Evolutionary conservation across 2,329 filamentous ascomycete species (phyloP).

Genomic region (Stagonosporopsis cucurbitacearum): DNA sequence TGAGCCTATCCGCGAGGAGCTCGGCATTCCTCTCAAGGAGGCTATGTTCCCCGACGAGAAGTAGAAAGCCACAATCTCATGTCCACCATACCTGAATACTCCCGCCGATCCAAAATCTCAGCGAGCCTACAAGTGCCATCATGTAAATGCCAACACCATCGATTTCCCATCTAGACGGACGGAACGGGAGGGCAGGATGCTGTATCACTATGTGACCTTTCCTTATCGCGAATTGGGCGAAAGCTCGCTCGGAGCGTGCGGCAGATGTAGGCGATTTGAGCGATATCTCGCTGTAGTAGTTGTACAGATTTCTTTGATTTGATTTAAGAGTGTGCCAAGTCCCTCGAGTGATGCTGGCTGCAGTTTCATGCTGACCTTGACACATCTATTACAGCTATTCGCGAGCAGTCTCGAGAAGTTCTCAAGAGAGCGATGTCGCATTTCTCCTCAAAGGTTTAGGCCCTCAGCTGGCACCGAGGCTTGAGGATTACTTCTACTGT

Average conservation of each 20-base stretch:
- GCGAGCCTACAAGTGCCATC: constrained; percentile 22
- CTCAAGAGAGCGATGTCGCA: neutral
- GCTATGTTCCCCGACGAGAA: constrained; percentile 76
- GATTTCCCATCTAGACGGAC: constrained; percentile 31
- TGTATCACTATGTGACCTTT: constrained; percentile 40
- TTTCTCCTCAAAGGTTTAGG: neutral
- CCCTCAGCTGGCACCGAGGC: neutral
- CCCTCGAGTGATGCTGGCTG: constrained; percentile 7
- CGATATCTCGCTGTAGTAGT: constrained; percentile 38
- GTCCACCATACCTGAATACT: constrained; percentile 20
- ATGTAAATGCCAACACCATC: constrained; percentile 34
- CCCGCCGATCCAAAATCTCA: constrained; percentile 20
- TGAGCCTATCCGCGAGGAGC: constrained; percentile 89
- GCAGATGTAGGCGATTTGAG: constrained; percentile 21
- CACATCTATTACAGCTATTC: neutral
- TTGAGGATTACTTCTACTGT: neutral
- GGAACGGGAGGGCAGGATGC: constrained; percentile 24
- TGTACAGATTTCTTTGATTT: constrained; percentile 35
- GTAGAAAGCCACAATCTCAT: constrained; percentile 29
- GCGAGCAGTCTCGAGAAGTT: neutral
- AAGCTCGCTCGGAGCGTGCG: constrained; percentile 15
- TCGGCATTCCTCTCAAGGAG: constrained; percentile 91
- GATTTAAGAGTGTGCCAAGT: neutral
- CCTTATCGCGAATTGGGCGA: constrained; percentile 22
- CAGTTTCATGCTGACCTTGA: neutral